A percentile compares a stretch with the other conserved stretches of the same genome.
These are phyloP conservation scores for Epichloe coenophiala DNA, from an alignment of 2,329 filamentous ascomycete species.

Conservation along the genomic window DNA sequence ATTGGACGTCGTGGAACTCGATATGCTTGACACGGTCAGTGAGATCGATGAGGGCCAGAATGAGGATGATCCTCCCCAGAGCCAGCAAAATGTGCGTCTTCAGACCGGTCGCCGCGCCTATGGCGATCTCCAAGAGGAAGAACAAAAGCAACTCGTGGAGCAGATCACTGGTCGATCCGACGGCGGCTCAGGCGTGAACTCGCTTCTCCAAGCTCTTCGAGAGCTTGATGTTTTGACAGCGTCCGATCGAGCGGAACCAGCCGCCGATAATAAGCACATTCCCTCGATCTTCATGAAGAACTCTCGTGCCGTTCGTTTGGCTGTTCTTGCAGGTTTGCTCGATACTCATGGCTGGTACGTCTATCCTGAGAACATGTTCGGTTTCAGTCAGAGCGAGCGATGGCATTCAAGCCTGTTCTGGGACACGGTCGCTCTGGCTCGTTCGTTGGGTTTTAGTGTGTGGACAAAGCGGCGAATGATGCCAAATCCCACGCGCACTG, in stretches of 20 bases:
- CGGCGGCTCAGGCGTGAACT: background rate
- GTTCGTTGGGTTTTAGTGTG: background rate
- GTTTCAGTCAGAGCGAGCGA: background rate
- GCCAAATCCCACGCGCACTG: background rate
- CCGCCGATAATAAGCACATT: background rate
- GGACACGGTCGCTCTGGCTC: background rate
- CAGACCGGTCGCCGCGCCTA: background rate
- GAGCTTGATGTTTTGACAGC: background rate
- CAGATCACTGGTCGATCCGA: background rate
- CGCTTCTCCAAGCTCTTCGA: background rate
- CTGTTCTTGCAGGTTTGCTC: background rate
- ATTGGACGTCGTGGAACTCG: background rate
- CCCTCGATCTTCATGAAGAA: background rate
- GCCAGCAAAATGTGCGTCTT: background rate
- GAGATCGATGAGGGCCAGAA: background rate
- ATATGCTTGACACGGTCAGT: background rate
- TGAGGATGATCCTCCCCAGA: background rate
- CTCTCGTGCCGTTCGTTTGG: background rate
- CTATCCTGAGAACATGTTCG: background rate
- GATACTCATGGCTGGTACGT: background rate
- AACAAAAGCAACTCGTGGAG: background rate
- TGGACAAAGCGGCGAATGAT: background rate
- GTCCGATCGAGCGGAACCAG: background rate
- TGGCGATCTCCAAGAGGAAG: background rate
- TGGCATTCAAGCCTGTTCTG: background rate